A percentile compares a stretch with the other conserved stretches of the same genome.
Evolutionary conservation across 257 asterid species (phyloP).

Genomic region (Nyctanthes arbortristis): DNA sequence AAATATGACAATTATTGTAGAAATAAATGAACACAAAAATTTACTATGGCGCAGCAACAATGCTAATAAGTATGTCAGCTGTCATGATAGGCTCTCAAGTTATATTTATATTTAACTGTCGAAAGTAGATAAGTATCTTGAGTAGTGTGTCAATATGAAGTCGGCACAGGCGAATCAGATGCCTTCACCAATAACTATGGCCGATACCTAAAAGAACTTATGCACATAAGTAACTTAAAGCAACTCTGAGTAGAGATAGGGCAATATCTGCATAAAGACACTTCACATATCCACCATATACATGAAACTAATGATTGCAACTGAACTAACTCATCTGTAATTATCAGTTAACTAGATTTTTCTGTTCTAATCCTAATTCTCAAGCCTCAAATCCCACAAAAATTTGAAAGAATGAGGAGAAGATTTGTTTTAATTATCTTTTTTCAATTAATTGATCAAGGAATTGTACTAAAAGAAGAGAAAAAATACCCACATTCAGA

Average conservation of each 20-base stretch:
- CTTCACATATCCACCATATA: neutral
- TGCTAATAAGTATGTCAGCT: neutral
- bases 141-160: neutral
- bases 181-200: neutral
- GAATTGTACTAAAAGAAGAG: neutral
- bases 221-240: neutral
- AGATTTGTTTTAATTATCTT: no score
- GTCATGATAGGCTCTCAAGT: neutral
- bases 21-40: neutral
- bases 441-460: neutral
- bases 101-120: neutral
- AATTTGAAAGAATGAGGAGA: no score
- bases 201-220: neutral
- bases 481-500: neutral
- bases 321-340: neutral
- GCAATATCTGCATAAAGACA: neutral
- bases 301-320: neutral
- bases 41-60: neutral
- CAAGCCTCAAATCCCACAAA: constrained; percentile 12
- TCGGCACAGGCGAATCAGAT: neutral
- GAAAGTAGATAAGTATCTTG: neutral
- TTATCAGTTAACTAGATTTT: neutral
- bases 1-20: neutral
- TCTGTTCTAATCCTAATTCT: constrained; percentile 22
- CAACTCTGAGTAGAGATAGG: constrained; percentile 3